phyloP scores from a whole-genome alignment of 345 rosid species.

The Citrus glauca region DNA sequence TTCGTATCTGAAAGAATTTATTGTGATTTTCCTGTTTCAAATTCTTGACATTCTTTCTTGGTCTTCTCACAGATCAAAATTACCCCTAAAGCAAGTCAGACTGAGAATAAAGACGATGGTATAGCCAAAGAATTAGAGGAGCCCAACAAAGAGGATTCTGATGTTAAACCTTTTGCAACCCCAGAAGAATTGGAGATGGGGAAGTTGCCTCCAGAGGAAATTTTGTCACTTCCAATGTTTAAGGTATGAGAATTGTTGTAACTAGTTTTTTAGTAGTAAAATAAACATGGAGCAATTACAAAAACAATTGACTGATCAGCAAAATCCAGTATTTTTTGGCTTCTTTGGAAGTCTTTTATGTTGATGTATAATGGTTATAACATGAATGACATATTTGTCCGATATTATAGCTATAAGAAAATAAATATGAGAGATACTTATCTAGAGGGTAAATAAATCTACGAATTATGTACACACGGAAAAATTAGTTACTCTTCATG shows the following conservation, averaged over 20 bases:
- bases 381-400: background rate
- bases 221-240: slow-evolving; percentile 83
- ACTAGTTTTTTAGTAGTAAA: slow-evolving; percentile 9
- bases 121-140: slow-evolving; percentile 36
- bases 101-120: slow-evolving; percentile 45
- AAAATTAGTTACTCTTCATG: background rate
- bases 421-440: background rate
- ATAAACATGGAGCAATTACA: background rate
- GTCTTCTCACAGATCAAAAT: slow-evolving; percentile 62
- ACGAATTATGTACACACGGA: background rate
- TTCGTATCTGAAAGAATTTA: background rate
- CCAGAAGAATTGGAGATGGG: slow-evolving; percentile 66
- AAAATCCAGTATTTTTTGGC: background rate
- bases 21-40: slow-evolving; percentile 7
- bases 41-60: slow-evolving; percentile 13
- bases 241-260: slow-evolving; percentile 46
- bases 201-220: slow-evolving; percentile 82
- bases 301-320: background rate
- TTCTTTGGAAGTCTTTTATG: background rate
- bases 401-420: background rate
- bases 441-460: too few species aligned
- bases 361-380: background rate
- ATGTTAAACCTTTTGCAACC: slow-evolving; percentile 42
- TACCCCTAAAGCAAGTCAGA: slow-evolving; percentile 50
- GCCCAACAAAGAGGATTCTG: slow-evolving; percentile 33